Evolutionary conservation across 2,329 filamentous ascomycete species (phyloP).

Genomic region (Exophiala phaeomuriformis): DNA sequence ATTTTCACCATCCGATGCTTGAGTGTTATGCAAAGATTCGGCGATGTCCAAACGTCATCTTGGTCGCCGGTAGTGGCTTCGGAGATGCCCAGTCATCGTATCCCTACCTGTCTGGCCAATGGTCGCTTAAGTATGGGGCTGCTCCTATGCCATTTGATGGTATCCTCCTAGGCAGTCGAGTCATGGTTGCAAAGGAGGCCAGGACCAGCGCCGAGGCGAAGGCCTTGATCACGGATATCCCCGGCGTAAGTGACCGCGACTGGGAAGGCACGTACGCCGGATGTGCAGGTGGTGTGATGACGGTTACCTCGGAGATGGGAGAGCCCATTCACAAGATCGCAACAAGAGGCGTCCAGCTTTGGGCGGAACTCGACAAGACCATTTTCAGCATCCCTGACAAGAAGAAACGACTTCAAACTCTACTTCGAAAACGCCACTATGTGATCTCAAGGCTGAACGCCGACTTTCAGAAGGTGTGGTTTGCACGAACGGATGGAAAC

Average conservation of each 20-base stretch:
- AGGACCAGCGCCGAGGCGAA: constrained; percentile 82
- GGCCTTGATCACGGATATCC: constrained; percentile 79
- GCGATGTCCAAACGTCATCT: constrained; percentile 75
- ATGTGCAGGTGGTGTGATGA: constrained; percentile 85
- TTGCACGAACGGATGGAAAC: constrained; percentile 73
- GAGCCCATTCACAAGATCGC: constrained; percentile 99
- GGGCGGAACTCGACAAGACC: constrained; percentile 98
- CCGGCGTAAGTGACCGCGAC: constrained; percentile 69
- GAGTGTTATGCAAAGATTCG: constrained; percentile 87
- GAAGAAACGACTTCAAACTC: constrained; percentile 79
- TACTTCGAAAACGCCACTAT: constrained; percentile 80
- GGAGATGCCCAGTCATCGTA: constrained; percentile 85
- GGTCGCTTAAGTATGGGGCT: constrained; percentile 81
- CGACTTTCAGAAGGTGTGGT: constrained; percentile 96
- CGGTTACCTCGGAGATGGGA: constrained; percentile 96
- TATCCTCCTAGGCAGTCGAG: constrained; percentile 79
- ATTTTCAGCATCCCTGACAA: constrained; percentile 87
- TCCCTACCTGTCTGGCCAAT: constrained; percentile 80
- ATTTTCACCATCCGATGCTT: constrained; percentile 87
- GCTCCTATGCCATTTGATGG: constrained; percentile 93
- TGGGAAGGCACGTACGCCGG: constrained; percentile 96
- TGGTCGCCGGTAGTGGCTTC: constrained; percentile 87
- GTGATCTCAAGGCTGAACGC: constrained; percentile 95
- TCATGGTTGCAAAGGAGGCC: constrained; percentile 92
- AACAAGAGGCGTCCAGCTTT: constrained; percentile 90